Conservation (phyloP, 208 protist species). For the Leishmania aethiopica region DNA sequence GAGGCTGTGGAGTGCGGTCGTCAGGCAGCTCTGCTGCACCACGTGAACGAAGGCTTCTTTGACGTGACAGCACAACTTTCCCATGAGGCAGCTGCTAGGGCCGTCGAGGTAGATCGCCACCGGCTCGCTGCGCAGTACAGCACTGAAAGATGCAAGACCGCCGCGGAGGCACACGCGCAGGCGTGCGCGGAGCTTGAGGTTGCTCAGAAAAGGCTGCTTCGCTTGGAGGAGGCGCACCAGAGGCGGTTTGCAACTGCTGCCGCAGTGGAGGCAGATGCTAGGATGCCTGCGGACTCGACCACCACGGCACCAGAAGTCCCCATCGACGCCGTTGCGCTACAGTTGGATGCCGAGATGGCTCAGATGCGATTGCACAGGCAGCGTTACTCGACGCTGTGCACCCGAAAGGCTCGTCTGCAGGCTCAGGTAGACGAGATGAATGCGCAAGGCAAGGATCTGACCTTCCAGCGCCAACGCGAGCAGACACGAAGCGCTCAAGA, state of each 20-base stretch:
- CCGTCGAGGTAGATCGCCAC: constrained; percentile 13
- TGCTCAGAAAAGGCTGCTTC: background rate
- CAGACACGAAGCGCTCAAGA: background rate
- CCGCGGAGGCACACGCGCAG: background rate
- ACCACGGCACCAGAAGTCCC: background rate
- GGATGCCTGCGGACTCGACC: background rate
- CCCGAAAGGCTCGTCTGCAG: constrained; percentile 4
- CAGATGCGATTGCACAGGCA: constrained; percentile 16
- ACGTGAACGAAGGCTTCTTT: constrained; percentile 11
- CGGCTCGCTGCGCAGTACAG: constrained; percentile 8
- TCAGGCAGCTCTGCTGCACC: constrained; percentile 16
- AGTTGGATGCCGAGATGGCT: constrained; percentile 15
- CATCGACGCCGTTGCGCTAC: background rate
- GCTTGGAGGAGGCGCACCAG: background rate
- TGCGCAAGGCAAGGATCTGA: background rate
- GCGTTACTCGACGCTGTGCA: constrained; percentile 10
- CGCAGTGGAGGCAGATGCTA: background rate
- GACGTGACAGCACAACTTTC: background rate
- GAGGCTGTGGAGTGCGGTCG: constrained; percentile 7
- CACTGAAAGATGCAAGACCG: background rate
- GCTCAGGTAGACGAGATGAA: constrained; percentile 3
- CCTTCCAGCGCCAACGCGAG: background rate
- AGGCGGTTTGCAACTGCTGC: background rate
- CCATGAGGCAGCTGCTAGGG: background rate
- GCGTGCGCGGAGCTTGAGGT: constrained; percentile 2